These are phyloP conservation scores for Coemansia sp. DNA, from an alignment of 192 early-diverging fungal species.

Conservation along the genomic window DNA sequence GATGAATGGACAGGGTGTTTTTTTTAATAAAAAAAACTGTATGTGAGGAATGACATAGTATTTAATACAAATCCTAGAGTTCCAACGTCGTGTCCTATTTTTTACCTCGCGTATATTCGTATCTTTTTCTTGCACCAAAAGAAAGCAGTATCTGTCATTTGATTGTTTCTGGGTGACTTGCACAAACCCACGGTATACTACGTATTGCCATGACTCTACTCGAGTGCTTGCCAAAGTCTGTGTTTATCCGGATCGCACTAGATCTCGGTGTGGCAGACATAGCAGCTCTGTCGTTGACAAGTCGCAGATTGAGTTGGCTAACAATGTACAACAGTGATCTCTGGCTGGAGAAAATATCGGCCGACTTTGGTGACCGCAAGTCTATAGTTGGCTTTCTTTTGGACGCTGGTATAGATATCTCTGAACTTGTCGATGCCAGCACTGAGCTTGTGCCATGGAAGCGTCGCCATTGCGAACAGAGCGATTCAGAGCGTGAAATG, in stretches of 20 bases:
- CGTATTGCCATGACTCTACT: constrained; percentile 16
- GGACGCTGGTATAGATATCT: constrained; percentile 48
- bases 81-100: too few species aligned
- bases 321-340: constrained; percentile 28
- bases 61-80: too few species aligned
- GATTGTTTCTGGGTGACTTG: neutral
- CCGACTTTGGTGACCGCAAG: constrained; percentile 52
- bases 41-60: too few species aligned
- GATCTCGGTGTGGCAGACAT: constrained; percentile 31
- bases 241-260: constrained; percentile 42
- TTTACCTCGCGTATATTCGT: neutral
- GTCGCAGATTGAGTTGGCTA: constrained; percentile 27
- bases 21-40: too few species aligned
- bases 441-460: constrained; percentile 39
- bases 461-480: neutral
- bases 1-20: too few species aligned
- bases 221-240: constrained; percentile 38
- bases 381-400: constrained; percentile 36
- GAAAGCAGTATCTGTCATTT: too few species aligned
- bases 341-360: constrained; percentile 46
- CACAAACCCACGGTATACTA: neutral
- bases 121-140: neutral
- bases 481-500: neutral
- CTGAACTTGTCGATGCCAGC: constrained; percentile 25
- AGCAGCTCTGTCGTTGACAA: constrained; percentile 30